Evolutionary conservation across 257 asterid species (phyloP).

Genomic region (Solanum chilense): DNA sequence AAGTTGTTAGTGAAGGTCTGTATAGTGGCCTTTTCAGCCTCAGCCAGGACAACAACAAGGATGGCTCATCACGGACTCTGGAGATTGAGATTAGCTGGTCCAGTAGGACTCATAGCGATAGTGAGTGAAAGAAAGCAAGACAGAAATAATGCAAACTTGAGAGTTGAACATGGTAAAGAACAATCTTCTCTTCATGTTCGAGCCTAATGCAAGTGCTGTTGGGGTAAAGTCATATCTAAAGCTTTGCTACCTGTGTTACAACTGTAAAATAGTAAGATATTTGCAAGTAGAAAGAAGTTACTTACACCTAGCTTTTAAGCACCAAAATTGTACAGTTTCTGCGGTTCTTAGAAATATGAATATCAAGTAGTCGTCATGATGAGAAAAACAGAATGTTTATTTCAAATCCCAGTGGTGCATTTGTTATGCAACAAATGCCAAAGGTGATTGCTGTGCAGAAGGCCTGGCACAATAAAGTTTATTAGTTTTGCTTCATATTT

Average conservation of each 20-base stretch:
- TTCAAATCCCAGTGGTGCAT: neutral
- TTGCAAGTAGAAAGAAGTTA: neutral
- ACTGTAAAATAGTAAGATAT: neutral
- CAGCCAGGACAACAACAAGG: slow-evolving; percentile 39
- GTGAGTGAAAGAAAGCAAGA: slow-evolving; percentile 7
- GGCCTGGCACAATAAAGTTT: neutral
- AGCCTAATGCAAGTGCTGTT: neutral
- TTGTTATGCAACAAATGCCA: neutral
- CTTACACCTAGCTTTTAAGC: neutral
- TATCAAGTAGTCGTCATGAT: neutral
- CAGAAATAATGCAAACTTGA: neutral
- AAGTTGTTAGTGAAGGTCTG: slow-evolving; percentile 66
- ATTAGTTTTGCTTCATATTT: neutral
- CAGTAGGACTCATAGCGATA: slow-evolving; percentile 23
- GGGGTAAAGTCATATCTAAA: neutral
- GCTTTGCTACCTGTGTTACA: neutral
- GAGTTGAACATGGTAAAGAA: neutral
- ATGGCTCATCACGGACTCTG: slow-evolving; percentile 45
- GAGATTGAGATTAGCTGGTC: slow-evolving; percentile 80
- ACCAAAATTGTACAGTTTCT: neutral
- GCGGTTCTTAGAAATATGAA: neutral
- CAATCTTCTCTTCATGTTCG: neutral
- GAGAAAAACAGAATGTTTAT: neutral
- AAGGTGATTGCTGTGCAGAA: neutral
- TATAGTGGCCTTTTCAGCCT: slow-evolving; percentile 55